Base-by-base conservation (phyloP, 257 asterid genomes). In the Echites panduratus region DNA sequence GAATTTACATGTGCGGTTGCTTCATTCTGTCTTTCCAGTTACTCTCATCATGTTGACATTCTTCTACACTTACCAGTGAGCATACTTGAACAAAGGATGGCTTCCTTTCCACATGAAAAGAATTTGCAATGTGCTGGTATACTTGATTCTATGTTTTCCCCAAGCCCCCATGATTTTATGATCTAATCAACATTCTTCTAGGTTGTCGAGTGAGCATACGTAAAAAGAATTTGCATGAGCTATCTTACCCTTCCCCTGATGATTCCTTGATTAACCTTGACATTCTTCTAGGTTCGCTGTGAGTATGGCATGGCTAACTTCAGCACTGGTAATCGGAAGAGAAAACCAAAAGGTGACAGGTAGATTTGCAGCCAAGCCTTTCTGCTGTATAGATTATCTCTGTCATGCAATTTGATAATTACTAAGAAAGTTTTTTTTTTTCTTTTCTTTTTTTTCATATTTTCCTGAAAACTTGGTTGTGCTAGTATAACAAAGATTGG, bases 221-320 rank as follows among this genome's bases (percentile, higher is more conserved):
- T 35, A 17, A 64, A 29, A 27, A 64, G 27, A 32, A 29, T 17
- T 35, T 8, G 24, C 27, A 45, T 16, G 12, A n/a, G 53, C 43
- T 24, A 41, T 22, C 47, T 67, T 41, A 48, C 43, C 19, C 44
- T 35, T 45, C 2, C 24, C 24, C 0, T 62, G 38, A 61, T 40
- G 20, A 43, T 66, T 38, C 35, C 43, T 38, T 52, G 3, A 49
- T 40, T 75, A 7, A 14, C 13, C n/a, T 27, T 27, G 57, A 72
- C 26, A 10, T 66, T 59, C n/a, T 50, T 68, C 50, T 20, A 93
- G 98, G 95, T 95, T 9, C 95, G 97, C 4, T 92, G 99, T 26
- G 99, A 92, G 83, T 95, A 95, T 79, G 89, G 97, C 87, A 95
- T 95, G 99, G 99, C 98, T 70, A 95, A 92, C 81, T 95, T 95